These are phyloP conservation scores for Fusarium sp. DNA, from an alignment of 2,329 filamentous ascomycete genomes.

Conservation along the genomic window DNA sequence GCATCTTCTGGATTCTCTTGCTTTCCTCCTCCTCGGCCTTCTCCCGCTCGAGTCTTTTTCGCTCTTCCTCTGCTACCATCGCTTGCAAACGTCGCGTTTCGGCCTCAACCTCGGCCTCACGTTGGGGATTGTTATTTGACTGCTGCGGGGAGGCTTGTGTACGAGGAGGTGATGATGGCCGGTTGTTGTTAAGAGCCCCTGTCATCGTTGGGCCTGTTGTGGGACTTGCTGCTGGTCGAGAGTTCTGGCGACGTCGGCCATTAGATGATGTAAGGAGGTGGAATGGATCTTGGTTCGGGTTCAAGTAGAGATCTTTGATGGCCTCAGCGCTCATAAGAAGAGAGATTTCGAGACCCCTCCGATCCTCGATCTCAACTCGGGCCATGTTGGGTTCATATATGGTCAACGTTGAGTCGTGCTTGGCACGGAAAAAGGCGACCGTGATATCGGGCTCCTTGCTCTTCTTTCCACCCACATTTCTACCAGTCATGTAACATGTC, in stretches of 20 bases:
- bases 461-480: constrained; percentile 79
- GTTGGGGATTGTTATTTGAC: constrained; percentile 37
- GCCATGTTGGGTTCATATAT: constrained; percentile 94
- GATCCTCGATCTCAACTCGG: constrained; percentile 91
- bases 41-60: constrained; percentile 65
- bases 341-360: constrained; percentile 90
- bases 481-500: constrained; percentile 87
- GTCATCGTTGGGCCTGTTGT: constrained; percentile 47
- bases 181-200: constrained; percentile 52
- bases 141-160: constrained; percentile 25
- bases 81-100: constrained; percentile 80
- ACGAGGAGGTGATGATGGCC: constrained; percentile 33
- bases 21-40: constrained; percentile 66
- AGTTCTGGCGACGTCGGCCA: constrained; percentile 51
- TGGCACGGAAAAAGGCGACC: constrained; percentile 84
- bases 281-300: constrained; percentile 78
- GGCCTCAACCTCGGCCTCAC: constrained; percentile 67
- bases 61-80: constrained; percentile 62
- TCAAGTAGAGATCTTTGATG: constrained; percentile 73
- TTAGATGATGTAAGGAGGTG: constrained; percentile 66
- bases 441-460: constrained; percentile 95
- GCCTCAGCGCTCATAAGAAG: constrained; percentile 72
- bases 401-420: constrained; percentile 74
- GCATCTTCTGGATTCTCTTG: constrained; percentile 70
- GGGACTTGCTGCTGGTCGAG: constrained; percentile 51